Base-by-base conservation (phyloP, 2,329 filamentous ascomycete genomes). In the Zymoseptoria ardabiliae region DNA sequence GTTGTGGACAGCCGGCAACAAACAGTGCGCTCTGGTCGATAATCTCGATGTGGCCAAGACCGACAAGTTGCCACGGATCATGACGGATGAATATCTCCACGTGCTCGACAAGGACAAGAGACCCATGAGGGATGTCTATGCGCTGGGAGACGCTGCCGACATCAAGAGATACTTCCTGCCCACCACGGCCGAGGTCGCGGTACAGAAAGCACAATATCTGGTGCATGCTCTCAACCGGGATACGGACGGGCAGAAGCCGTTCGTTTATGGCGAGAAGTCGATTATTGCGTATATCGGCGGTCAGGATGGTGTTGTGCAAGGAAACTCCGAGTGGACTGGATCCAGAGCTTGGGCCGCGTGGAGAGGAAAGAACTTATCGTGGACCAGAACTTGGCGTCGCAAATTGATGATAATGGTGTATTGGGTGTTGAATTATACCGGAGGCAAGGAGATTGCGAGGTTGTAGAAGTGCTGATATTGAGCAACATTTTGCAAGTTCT, bases 261-360 rank as follows among this genome's bases (percentile, higher is more conserved):
- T 78, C 61, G 65, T 70, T 54, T 78, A 77, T 58, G 66, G 72
- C 54, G 72, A 77, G 54, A 74, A 72, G 53, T 69, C 71, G 0
- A 59, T 74, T 7, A 66, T 77, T 22, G 73, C 75, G 1, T 78
- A 78, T 61, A 70, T 78, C 48, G 76, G 76, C 2, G 65, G 68
- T 17, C 69, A 72, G 21, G 76, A 78, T 62, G 76, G 76, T 0
- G 70, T 78, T 45, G 71, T 78, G 2, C 71, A 68, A 6, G 76
- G 76, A 2, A 69, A 69, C 22, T 64, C 68, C 11, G 69, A 75
- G 20, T 78, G 75, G 75, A 76, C 72, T 21, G 77, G 76, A 0
- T 58, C 69, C 7, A 62, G 69, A 21, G 77, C 76, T 8, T 79
- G 76, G 76, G 56, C 77, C 51, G 76, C 75, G 0, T 79, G 76